Conservation (phyloP, 1,139 yeast genomes). For the Waltiozyma sp. region DNA sequence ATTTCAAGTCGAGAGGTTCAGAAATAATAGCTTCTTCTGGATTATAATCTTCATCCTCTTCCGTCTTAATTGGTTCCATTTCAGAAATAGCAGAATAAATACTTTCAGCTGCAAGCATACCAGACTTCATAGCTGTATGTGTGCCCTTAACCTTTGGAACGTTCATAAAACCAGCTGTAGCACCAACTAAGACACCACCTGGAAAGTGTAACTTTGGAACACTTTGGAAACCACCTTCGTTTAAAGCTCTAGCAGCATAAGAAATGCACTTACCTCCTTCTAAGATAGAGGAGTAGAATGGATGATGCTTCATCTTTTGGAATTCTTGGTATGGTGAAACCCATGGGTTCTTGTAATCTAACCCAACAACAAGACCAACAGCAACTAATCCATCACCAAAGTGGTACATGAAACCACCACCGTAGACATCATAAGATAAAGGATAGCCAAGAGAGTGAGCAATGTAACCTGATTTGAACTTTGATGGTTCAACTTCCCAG, state of each 20-base stretch:
- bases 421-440: constrained; percentile 61
- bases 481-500: constrained; percentile 88
- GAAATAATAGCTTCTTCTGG: constrained; percentile 23
- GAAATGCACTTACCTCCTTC: constrained; percentile 88
- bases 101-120: constrained; percentile 86
- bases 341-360: constrained; percentile 90
- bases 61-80: constrained; percentile 29
- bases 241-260: constrained; percentile 90
- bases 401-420: constrained; percentile 96
- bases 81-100: constrained; percentile 49
- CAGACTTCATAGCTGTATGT: constrained; percentile 93
- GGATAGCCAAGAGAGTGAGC: constrained; percentile 89
- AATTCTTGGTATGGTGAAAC: constrained; percentile 92
- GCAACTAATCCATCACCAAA: constrained; percentile 88
- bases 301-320: constrained; percentile 87
- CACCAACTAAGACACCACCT: constrained; percentile 91
- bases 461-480: constrained; percentile 72
- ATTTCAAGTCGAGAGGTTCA: constrained; percentile 37
- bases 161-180: constrained; percentile 91
- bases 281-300: constrained; percentile 64
- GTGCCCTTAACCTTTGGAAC: constrained; percentile 98
- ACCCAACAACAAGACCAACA: constrained; percentile 83
- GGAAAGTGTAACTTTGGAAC: constrained; percentile 87
- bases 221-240: constrained; percentile 92
- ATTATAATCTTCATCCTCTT: constrained; percentile 30